Percentiles rank a stretch among this genome's conserved stretches.
These are phyloP conservation scores for Austropuccinia psidii DNA, from an alignment of 1,284 basidiomycete genomes.

Conservation along the genomic window DNA sequence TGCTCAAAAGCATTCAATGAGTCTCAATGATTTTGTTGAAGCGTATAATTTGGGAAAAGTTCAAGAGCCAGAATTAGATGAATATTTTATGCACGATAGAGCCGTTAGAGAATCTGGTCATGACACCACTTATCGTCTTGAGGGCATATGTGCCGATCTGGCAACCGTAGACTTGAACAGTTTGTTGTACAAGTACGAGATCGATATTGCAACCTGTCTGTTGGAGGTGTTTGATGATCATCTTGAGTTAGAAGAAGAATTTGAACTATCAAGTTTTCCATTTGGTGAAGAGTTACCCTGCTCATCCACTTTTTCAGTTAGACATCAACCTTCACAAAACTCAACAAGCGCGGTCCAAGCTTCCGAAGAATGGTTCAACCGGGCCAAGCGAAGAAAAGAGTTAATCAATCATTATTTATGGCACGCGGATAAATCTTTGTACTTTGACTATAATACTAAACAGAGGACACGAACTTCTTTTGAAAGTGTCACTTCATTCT, in stretches of 20 bases:
- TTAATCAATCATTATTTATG: slow-evolving; percentile 87
- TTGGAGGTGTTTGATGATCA: slow-evolving; percentile 86
- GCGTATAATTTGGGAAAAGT: slow-evolving; percentile 81
- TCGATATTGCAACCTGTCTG: slow-evolving; percentile 74
- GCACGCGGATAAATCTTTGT: slow-evolving; percentile 90
- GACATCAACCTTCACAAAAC: slow-evolving; percentile 55
- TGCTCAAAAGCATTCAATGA: slow-evolving; percentile 82
- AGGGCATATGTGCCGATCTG: slow-evolving; percentile 84
- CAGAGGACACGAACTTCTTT: slow-evolving; percentile 84
- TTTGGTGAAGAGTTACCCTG: slow-evolving; percentile 58
- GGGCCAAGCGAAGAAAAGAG: slow-evolving; percentile 69
- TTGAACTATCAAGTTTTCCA: slow-evolving; percentile 81
- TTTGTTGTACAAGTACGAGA: slow-evolving; percentile 61
- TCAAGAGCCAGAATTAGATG: slow-evolving; percentile 81
- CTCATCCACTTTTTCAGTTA: background rate
- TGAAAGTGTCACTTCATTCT: slow-evolving; percentile 89
- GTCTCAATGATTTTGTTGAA: slow-evolving; percentile 95
- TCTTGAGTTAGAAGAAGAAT: slow-evolving; percentile 83
- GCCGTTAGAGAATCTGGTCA: slow-evolving; percentile 64
- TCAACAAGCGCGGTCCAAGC: slow-evolving; percentile 57
- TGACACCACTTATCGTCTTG: slow-evolving; percentile 94
- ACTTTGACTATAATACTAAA: slow-evolving; percentile 93
- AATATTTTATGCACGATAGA: slow-evolving; percentile 91
- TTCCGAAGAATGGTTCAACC: slow-evolving; percentile 80
- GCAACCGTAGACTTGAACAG: slow-evolving; percentile 94